Percentiles rank a stretch among this genome's conserved stretches.
These are phyloP conservation scores for Phaeodactylum tricornutum DNA, from an alignment of 108 stramenopile genomes.

Conservation along the genomic window DNA sequence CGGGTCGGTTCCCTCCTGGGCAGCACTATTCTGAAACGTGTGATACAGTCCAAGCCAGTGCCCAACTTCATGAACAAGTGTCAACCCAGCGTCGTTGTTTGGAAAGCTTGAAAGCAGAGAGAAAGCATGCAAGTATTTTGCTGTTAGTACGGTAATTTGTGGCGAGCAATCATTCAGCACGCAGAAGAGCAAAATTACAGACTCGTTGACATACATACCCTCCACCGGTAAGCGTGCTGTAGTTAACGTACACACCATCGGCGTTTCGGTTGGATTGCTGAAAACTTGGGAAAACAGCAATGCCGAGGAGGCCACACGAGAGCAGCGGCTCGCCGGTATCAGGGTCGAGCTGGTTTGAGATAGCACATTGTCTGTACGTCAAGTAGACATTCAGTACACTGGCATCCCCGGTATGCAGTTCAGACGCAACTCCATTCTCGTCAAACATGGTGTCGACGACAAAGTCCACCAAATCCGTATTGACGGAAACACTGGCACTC, in stretches of 20 bases:
- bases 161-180: too few relatives aligned
- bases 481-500: neutral
- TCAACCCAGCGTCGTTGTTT: conserved; percentile 20
- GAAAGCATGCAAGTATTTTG: neutral
- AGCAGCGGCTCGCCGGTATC: too few relatives aligned
- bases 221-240: neutral
- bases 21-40: too few relatives aligned
- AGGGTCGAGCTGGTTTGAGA: too few relatives aligned
- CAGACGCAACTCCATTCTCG: too few relatives aligned
- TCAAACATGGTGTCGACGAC: too few relatives aligned
- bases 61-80: conserved; percentile 28
- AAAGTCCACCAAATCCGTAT: neutral
- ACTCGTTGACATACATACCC: neutral
- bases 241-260: neutral
- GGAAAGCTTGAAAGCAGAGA: neutral
- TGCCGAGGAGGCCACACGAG: too few relatives aligned
- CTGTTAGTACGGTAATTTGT: neutral
- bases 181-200: neutral
- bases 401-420: neutral
- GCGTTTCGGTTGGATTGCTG: too few relatives aligned
- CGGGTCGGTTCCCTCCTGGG: neutral
- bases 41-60: conserved; percentile 36
- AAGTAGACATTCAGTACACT: conserved; percentile 2
- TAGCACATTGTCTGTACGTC: too few relatives aligned
- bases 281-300: too few relatives aligned